Evolutionary conservation across 2,329 filamentous ascomycete species (phyloP).

Genomic region (Paracamarosporium sp.): DNA sequence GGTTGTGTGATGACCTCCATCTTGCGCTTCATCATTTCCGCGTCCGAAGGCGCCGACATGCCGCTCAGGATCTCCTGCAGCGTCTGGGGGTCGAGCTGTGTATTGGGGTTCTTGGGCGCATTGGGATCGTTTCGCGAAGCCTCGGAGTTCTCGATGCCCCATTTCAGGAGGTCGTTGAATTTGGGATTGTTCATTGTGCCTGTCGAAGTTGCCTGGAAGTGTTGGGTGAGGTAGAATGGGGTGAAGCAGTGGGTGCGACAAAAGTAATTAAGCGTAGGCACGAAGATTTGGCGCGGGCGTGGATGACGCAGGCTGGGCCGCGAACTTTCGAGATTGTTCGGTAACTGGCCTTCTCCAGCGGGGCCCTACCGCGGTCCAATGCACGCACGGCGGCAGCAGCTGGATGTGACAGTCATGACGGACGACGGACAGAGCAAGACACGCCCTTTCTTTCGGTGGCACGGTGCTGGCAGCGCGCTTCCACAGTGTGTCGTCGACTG

Average conservation of each 20-base stretch:
- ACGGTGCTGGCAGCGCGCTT: neutral
- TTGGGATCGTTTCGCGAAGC: constrained; percentile 44
- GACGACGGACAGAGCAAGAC: neutral
- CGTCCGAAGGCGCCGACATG: constrained; percentile 66
- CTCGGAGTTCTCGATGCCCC: constrained; percentile 72
- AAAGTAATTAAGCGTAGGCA: constrained; percentile 22
- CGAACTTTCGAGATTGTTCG: constrained; percentile 28
- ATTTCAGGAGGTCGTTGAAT: constrained; percentile 81
- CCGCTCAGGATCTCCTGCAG: constrained; percentile 80
- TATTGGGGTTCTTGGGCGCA: constrained; percentile 41
- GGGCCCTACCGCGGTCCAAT: neutral
- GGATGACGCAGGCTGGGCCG: constrained; percentile 22
- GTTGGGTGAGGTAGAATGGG: neutral
- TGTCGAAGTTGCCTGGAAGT: neutral
- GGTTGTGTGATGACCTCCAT: constrained; percentile 72
- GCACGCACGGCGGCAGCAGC: neutral
- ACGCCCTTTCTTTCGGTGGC: no score
- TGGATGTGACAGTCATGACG: constrained; percentile 7
- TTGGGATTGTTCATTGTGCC: constrained; percentile 63
- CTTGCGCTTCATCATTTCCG: constrained; percentile 86
- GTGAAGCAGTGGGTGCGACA: constrained; percentile 11
- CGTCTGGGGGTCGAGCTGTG: constrained; percentile 69
- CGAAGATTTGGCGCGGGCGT: constrained; percentile 10
- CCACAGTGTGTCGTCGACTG: neutral
- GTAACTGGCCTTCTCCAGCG: constrained; percentile 2